Evolutionary conservation across 2,329 filamentous ascomycete genomes (phyloP).

Genomic region (Dactylellina drechsleri): DNA sequence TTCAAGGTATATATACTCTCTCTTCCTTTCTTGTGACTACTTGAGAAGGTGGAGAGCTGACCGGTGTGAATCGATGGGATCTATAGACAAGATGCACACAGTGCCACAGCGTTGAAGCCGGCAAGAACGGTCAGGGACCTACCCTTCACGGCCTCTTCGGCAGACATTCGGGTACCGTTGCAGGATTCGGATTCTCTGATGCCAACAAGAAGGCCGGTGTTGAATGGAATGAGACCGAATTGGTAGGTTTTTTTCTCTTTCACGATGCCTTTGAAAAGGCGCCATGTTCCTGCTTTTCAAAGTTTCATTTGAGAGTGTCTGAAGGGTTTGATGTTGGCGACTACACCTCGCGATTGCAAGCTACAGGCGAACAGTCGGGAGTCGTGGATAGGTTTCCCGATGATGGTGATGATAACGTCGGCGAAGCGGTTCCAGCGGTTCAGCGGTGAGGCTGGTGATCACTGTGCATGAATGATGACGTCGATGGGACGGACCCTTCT

Average conservation of each 20-base stretch:
- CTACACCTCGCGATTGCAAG: too few species aligned
- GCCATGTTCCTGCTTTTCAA: too few species aligned
- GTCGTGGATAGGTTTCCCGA: not conserved
- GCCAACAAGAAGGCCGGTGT: conserved; percentile 99
- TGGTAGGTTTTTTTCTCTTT: conserved; percentile 68
- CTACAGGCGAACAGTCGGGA: too few species aligned
- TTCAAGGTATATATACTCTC: conserved; percentile 75
- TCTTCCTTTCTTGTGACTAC: conserved; percentile 1
- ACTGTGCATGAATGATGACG: conserved; percentile 8
- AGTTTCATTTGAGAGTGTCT: too few species aligned
- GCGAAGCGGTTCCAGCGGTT: not conserved
- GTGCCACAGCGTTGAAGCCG: conserved; percentile 95
- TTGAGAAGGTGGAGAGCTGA: conserved; percentile 11
- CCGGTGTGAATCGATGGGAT: conserved; percentile 12
- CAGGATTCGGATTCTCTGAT: conserved; percentile 96
- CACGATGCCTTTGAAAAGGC: not conserved
- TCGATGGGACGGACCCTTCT: not conserved
- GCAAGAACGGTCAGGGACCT: conserved; percentile 97
- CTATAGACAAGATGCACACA: conserved; percentile 90
- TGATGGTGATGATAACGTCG: not conserved
- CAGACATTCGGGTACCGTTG: conserved; percentile 89
- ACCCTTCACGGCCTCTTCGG: conserved; percentile 97
- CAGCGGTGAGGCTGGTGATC: not conserved
- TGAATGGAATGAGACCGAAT: conserved; percentile 83
- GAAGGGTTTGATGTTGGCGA: too few species aligned